phyloP scores from a whole-genome alignment of 768 basidiomycete genomes.

The Mycena epipterygia region DNA sequence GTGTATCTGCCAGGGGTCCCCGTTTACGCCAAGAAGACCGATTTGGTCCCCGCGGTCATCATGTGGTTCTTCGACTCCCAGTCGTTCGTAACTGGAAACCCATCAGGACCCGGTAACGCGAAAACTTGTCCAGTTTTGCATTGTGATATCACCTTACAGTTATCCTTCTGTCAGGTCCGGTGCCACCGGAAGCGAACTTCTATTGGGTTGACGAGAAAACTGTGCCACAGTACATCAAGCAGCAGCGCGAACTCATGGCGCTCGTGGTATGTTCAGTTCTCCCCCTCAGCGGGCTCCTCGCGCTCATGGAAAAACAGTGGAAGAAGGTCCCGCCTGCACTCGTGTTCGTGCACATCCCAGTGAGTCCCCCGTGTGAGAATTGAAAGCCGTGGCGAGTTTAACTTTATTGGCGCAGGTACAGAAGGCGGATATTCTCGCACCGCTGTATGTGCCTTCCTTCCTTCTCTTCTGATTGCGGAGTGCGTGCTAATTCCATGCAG shows the following conservation, averaged over 20 bases:
- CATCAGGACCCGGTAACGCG: slow-evolving; percentile 18
- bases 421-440: slow-evolving; percentile 34
- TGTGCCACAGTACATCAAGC: slow-evolving; percentile 35
- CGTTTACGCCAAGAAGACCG: slow-evolving; percentile 25
- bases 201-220: slow-evolving; percentile 37
- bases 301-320: slow-evolving; percentile 28
- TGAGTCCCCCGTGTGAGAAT: slow-evolving; percentile 6
- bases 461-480: background rate
- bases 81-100: slow-evolving; percentile 27
- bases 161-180: slow-evolving; percentile 8
- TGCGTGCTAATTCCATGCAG: slow-evolving; percentile 5
- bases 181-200: slow-evolving; percentile 25
- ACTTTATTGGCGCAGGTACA: slow-evolving; percentile 23
- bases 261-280: slow-evolving; percentile 9
- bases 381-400: background rate
- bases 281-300: background rate
- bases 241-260: slow-evolving; percentile 30
- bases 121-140: background rate
- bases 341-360: slow-evolving; percentile 37
- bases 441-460: slow-evolving; percentile 21
- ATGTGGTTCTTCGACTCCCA: slow-evolving; percentile 40
- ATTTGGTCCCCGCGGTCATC: slow-evolving; percentile 27
- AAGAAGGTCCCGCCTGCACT: slow-evolving; percentile 32
- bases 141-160: background rate
- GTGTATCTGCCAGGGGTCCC: slow-evolving; percentile 31